Conservation (phyloP, 805 yeast genomes). For the Pichia nanzhaoensis region DNA sequence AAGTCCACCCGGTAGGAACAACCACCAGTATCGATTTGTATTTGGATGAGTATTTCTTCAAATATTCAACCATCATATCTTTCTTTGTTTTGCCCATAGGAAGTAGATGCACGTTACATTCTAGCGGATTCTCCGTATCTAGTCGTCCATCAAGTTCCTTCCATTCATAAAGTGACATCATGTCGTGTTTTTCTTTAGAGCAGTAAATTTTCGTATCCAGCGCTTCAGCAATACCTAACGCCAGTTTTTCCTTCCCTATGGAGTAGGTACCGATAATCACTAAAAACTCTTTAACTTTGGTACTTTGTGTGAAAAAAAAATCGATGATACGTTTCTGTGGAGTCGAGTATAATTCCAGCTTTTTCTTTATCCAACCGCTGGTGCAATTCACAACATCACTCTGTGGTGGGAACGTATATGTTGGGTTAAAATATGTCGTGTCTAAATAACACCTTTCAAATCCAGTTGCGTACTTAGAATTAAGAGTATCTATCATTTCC, state of each 20-base stretch:
- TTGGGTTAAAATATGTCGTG: conserved; percentile 80
- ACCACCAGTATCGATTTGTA: conserved; percentile 65
- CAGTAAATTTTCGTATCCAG: conserved; percentile 52
- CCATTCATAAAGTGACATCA: conserved; percentile 41
- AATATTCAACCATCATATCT: conserved; percentile 42
- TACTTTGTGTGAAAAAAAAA: conserved; percentile 21
- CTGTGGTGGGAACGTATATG: conserved; percentile 73
- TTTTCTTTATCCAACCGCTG: conserved; percentile 41
- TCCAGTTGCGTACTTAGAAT: conserved; percentile 13
- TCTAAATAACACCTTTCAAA: conserved; percentile 73
- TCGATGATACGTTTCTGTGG: conserved; percentile 33
- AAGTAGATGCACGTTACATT: conserved; percentile 63
- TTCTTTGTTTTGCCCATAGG: conserved; percentile 53
- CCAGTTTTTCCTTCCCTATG: conserved; percentile 88
- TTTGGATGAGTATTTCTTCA: conserved; percentile 37
- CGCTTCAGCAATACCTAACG: conserved; percentile 51
- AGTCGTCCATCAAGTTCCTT: conserved; percentile 35
- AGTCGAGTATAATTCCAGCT: conserved; percentile 18
- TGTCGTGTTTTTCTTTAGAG: conserved; percentile 39
- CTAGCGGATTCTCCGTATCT: conserved; percentile 34
- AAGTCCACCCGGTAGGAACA: conserved; percentile 91
- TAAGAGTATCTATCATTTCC: conserved; percentile 38
- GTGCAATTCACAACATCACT: conserved; percentile 54
- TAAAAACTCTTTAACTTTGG: conserved; percentile 27
- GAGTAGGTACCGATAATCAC: conserved; percentile 81